These are phyloP conservation scores for Carex scoparia DNA, from an alignment of 176 grass and related monocot genomes.

Conservation along the genomic window DNA sequence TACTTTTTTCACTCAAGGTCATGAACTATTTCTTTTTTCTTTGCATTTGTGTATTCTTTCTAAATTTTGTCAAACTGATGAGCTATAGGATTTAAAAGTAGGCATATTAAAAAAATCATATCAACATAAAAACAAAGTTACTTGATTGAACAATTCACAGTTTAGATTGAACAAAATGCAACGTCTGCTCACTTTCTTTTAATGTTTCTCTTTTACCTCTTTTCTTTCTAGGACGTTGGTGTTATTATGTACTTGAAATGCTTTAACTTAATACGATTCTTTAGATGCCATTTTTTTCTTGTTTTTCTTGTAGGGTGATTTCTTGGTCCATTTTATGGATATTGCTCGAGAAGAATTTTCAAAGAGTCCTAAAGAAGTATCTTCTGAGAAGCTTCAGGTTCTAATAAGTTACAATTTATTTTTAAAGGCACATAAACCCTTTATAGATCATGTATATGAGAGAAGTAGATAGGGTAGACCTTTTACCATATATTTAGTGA, in stretches of 20 bases:
- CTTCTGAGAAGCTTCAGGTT: conserved; percentile 92
- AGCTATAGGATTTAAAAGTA: not conserved
- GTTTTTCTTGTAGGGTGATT: conserved; percentile 70
- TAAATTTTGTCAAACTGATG: not conserved
- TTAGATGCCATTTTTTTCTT: conserved; percentile 20
- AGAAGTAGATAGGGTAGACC: not conserved
- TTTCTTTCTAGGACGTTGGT: not conserved
- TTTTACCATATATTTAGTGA: not conserved
- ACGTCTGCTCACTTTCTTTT: not conserved
- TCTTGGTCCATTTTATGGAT: conserved; percentile 99
- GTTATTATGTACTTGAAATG: not conserved
- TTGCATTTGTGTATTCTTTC: not conserved
- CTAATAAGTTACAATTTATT: not conserved
- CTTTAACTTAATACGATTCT: not conserved
- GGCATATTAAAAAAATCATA: no score
- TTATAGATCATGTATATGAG: not conserved
- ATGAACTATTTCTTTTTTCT: not conserved
- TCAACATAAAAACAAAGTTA: not conserved
- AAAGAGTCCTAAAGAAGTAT: conserved; percentile 89
- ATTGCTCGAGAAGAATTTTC: conserved; percentile 93
- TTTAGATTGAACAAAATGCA: not conserved
- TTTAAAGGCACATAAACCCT: not conserved
- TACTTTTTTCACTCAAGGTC: not conserved
- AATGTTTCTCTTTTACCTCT: conserved; percentile 14
- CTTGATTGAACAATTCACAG: not conserved